These are phyloP conservation scores for Spinacia oleracea DNA, from an alignment of 179 eudicot genomes.

Conservation along the genomic window DNA sequence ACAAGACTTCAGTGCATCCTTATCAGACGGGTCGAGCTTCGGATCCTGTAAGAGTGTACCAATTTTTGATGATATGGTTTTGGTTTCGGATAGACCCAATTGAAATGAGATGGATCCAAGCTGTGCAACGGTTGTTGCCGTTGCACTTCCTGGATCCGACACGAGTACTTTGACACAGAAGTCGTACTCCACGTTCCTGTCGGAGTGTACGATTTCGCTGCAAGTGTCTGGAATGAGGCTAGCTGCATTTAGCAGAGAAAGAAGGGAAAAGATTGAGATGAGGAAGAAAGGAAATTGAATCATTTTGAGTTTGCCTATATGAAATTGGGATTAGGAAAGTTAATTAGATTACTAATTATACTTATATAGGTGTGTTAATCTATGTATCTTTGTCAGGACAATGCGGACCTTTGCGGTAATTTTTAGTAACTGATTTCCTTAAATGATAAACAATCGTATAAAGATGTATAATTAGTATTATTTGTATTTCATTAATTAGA, in stretches of 20 bases:
- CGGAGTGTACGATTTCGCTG: neutral
- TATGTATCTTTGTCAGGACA: neutral
- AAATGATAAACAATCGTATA: neutral
- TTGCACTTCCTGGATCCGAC: slow-evolving; percentile 15
- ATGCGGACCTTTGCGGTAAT: neutral
- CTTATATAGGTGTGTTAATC: neutral
- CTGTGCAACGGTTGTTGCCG: slow-evolving; percentile 8
- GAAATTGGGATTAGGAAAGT: neutral
- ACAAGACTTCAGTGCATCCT: slow-evolving; percentile 5
- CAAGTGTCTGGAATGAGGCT: slow-evolving; percentile 14
- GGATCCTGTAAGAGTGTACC: neutral
- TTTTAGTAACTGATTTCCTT: neutral
- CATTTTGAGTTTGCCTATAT: neutral
- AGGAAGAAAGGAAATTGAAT: slow-evolving; percentile 6
- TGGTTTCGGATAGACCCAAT: slow-evolving; percentile 13
- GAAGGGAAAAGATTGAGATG: neutral
- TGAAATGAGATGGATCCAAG: slow-evolving; percentile 18
- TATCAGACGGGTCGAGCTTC: neutral
- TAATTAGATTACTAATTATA: neutral
- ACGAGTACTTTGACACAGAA: slow-evolving; percentile 17
- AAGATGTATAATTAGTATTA: too few species aligned
- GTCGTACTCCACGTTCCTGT: slow-evolving; percentile 13
- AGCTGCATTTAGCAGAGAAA: neutral
- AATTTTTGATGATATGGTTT: slow-evolving; percentile 12
- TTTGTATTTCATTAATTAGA: too few species aligned